Percentiles rank a stretch among this genome's conserved stretches.
phyloP scores from a whole-genome alignment of 2,329 filamentous ascomycete species.

The Beauveria sp. region DNA sequence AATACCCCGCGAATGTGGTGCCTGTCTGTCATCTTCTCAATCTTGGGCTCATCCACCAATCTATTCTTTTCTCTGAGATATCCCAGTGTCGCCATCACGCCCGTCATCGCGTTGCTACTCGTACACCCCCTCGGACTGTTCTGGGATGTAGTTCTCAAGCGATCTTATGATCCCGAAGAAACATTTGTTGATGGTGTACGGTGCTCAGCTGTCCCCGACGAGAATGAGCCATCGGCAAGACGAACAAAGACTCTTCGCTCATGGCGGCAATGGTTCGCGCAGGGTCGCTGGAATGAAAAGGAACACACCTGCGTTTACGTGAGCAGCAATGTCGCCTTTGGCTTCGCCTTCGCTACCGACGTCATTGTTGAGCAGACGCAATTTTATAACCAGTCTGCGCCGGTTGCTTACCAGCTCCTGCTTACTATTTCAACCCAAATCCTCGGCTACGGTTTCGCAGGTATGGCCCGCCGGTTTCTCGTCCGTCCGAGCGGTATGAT shows the following conservation, averaged over 20 bases:
- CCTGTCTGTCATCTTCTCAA: slow-evolving; percentile 69
- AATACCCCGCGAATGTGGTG: slow-evolving; percentile 85
- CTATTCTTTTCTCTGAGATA: slow-evolving; percentile 86
- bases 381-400: slow-evolving; percentile 77
- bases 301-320: slow-evolving; percentile 86
- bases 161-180: slow-evolving; percentile 44
- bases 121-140: slow-evolving; percentile 76
- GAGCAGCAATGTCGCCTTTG: slow-evolving; percentile 83
- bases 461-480: slow-evolving; percentile 70
- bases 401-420: slow-evolving; percentile 70
- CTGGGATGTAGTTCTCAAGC: slow-evolving; percentile 68
- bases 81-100: slow-evolving; percentile 82
- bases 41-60: slow-evolving; percentile 76
- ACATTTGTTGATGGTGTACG: slow-evolving; percentile 43
- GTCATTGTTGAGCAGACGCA: slow-evolving; percentile 85
- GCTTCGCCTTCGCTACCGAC: slow-evolving; percentile 83
- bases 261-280: slow-evolving; percentile 65
- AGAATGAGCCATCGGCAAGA: slow-evolving; percentile 14
- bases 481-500: slow-evolving; percentile 85
- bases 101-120: slow-evolving; percentile 77
- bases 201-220: slow-evolving; percentile 15
- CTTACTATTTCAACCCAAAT: slow-evolving; percentile 83
- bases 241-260: slow-evolving; percentile 28
- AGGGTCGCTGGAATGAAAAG: slow-evolving; percentile 80
- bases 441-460: slow-evolving; percentile 78